Evolutionary conservation across 495 filamentous ascomycete species (phyloP).

Genomic region (Immersiella caudata): DNA sequence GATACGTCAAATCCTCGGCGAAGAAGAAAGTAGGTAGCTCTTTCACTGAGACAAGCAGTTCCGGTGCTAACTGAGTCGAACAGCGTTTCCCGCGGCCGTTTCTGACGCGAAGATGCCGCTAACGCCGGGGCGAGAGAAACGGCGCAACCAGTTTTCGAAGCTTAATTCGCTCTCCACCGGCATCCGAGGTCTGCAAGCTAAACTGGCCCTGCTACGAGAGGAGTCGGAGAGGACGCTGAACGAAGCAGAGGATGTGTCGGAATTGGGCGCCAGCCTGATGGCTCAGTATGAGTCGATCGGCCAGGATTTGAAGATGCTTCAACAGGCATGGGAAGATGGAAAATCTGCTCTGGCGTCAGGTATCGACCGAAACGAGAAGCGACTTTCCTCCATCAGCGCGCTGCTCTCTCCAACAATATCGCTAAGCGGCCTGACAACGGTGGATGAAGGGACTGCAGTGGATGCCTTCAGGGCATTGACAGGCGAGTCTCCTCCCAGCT

Average conservation of each 20-base stretch:
- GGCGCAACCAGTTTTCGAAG: slow-evolving; percentile 82
- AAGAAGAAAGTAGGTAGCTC: slow-evolving; percentile 74
- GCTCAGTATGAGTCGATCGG: slow-evolving; percentile 94
- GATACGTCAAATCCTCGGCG: slow-evolving; percentile 69
- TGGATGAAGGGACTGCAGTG: slow-evolving; percentile 69
- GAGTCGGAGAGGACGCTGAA: slow-evolving; percentile 79
- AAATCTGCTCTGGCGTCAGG: slow-evolving; percentile 72
- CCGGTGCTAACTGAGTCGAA: slow-evolving; percentile 21
- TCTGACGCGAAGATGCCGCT: slow-evolving; percentile 66
- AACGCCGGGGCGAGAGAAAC: slow-evolving; percentile 75
- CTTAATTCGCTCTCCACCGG: slow-evolving; percentile 86
- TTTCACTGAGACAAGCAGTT: background rate
- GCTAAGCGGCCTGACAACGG: slow-evolving; percentile 80
- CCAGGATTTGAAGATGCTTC: slow-evolving; percentile 75
- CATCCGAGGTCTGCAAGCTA: slow-evolving; percentile 89
- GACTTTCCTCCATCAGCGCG: slow-evolving; percentile 68
- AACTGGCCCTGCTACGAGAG: slow-evolving; percentile 89
- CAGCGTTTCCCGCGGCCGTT: slow-evolving; percentile 43
- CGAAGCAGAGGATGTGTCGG: slow-evolving; percentile 69
- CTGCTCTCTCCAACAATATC: slow-evolving; percentile 77
- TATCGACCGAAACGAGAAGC: slow-evolving; percentile 71
- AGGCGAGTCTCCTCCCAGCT: slow-evolving; percentile 58
- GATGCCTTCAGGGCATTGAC: slow-evolving; percentile 77
- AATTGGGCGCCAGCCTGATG: slow-evolving; percentile 75
- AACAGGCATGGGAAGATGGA: slow-evolving; percentile 90